Conservation (phyloP, 768 basidiomycete genomes). For the Trametes cinnabarina region DNA sequence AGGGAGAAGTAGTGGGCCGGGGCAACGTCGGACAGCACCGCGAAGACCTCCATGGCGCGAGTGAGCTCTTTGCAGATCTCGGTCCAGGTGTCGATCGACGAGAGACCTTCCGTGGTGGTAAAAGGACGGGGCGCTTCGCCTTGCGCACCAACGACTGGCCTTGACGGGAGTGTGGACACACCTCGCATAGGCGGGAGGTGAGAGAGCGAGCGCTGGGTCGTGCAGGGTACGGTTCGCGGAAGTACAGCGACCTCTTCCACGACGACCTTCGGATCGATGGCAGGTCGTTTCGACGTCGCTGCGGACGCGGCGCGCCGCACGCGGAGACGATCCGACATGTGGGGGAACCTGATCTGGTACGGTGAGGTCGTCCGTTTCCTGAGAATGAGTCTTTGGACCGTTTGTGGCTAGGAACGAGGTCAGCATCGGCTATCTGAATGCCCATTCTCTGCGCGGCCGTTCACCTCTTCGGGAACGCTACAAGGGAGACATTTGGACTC, state of each 20-base stretch:
- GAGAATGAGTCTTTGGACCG: slow-evolving; percentile 8
- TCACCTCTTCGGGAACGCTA: slow-evolving; percentile 1
- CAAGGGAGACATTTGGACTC: too few species aligned
- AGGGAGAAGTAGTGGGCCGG: neutral
- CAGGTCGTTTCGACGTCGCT: neutral
- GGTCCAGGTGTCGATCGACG: slow-evolving; percentile 2
- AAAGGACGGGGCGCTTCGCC: neutral
- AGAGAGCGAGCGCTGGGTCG: too few species aligned
- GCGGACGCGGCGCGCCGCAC: neutral
- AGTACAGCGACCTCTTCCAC: too few species aligned
- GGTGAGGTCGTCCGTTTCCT: slow-evolving; percentile 17
- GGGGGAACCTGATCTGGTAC: slow-evolving; percentile 17
- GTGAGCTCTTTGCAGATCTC: slow-evolving; percentile 12
- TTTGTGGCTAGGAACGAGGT: neutral
- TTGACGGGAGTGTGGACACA: too few species aligned
- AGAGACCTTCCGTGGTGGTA: neutral
- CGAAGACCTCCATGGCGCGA: slow-evolving; percentile 6
- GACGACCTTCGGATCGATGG: neutral
- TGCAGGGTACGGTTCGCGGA: too few species aligned
- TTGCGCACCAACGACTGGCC: neutral
- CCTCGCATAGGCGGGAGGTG: too few species aligned
- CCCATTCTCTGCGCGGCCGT: neutral
- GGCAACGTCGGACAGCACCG: slow-evolving; percentile 1
- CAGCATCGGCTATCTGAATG: neutral
- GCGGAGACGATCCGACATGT: slow-evolving; percentile 4